These are phyloP conservation scores for Haplosporangium sp. DNA, from an alignment of 371 early-diverging fungal species.

Conservation along the genomic window DNA sequence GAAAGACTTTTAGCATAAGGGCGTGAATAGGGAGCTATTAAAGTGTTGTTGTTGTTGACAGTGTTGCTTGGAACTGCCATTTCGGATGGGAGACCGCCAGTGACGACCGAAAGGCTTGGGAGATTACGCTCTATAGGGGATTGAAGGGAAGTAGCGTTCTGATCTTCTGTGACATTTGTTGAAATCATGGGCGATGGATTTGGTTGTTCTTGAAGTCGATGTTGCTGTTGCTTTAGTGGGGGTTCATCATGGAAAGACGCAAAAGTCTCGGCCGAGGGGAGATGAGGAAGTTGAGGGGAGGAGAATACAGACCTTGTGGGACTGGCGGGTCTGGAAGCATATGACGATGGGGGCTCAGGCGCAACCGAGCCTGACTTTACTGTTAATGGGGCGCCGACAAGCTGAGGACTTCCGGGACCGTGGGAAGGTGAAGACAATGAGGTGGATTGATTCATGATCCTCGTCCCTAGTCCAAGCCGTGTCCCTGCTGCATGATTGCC, in stretches of 20 bases:
- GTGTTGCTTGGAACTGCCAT: slow-evolving; percentile 3
- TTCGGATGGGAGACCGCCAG: slow-evolving; percentile 1
- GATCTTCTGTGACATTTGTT: no score
- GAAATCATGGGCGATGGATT: background rate
- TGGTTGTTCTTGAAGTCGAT: background rate
- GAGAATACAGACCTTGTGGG: slow-evolving; percentile 16
- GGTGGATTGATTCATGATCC: background rate
- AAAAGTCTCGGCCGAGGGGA: slow-evolving; percentile 23
- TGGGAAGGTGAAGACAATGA: background rate
- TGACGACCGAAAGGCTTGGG: background rate
- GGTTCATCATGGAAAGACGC: slow-evolving; percentile 11
- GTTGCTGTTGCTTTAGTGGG: slow-evolving; percentile 6
- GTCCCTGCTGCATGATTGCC: background rate
- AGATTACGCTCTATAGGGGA: background rate
- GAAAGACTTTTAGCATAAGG: slow-evolving; percentile 24
- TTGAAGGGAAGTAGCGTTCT: no score
- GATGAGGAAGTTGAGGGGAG: slow-evolving; percentile 16
- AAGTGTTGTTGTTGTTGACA: background rate
- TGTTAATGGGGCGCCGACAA: slow-evolving; percentile 6
- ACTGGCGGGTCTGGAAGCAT: slow-evolving; percentile 15
- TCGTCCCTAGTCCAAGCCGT: background rate
- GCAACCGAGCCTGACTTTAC: no score
- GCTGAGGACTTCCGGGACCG: slow-evolving; percentile 4
- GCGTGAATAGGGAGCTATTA: slow-evolving; percentile 16
- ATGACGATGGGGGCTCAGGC: background rate